These are phyloP conservation scores for Lineolata rhizophorae DNA, from an alignment of 495 filamentous ascomycete species.

Conservation along the genomic window DNA sequence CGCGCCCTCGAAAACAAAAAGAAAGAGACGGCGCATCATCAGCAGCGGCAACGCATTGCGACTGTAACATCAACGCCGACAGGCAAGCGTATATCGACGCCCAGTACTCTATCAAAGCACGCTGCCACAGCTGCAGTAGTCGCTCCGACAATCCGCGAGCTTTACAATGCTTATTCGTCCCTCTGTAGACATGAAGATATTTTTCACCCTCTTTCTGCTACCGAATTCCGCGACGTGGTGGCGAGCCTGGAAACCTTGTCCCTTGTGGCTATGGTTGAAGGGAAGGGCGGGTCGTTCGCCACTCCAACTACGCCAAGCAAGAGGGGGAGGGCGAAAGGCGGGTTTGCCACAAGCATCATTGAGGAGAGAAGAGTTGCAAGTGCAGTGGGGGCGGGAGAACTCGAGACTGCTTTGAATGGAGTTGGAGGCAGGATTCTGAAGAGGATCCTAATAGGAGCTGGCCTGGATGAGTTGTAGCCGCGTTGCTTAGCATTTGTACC, in stretches of 20 bases:
- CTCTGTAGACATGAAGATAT: constrained; percentile 68
- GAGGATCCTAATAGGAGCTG: constrained; percentile 17
- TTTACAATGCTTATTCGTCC: constrained; percentile 57
- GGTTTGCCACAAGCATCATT: constrained; percentile 12
- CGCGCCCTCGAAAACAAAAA: constrained; percentile 55
- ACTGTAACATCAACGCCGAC: neutral
- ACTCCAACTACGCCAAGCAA: constrained; percentile 15
- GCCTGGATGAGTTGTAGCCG: too few species aligned
- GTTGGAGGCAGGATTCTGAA: constrained; percentile 15
- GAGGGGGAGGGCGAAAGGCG: constrained; percentile 15
- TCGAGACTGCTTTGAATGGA: constrained; percentile 12
- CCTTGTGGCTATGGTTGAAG: constrained; percentile 51
- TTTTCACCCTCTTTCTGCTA: constrained; percentile 64
- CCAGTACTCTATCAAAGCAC: constrained; percentile 31
- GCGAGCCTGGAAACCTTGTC: constrained; percentile 68
- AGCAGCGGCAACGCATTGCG: neutral
- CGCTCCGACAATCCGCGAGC: constrained; percentile 52
- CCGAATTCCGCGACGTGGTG: constrained; percentile 89
- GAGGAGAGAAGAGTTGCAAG: constrained; percentile 18
- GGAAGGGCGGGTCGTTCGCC: constrained; percentile 20
- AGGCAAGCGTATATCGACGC: constrained; percentile 1
- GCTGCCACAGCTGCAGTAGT: constrained; percentile 2
- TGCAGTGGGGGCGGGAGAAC: constrained; percentile 13
- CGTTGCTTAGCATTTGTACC: too few species aligned
- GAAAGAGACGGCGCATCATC: neutral